phyloP scores from a whole-genome alignment of 108 stramenopile species.

The Chaetoceros tenuissimus region DNA sequence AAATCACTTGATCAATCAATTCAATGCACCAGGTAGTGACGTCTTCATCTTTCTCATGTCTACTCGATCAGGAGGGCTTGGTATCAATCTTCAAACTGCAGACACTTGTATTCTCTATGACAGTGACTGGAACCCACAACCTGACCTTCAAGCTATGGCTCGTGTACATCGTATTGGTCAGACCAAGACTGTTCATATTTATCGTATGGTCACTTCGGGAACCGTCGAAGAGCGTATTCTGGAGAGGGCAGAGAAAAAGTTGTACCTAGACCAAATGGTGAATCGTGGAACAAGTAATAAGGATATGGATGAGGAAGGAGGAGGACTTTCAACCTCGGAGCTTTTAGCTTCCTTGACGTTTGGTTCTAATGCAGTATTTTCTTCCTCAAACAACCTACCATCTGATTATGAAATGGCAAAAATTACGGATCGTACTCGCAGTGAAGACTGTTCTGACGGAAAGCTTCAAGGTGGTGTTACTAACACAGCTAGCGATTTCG shows the following conservation, averaged over 20 bases:
- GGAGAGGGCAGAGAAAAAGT: constrained; percentile 74
- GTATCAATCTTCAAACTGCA: constrained; percentile 91
- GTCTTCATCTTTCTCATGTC: constrained; percentile 88
- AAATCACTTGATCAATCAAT: constrained; percentile 68
- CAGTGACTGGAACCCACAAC: constrained; percentile 88
- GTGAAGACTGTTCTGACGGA: constrained; percentile 28
- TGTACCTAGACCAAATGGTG: constrained; percentile 69
- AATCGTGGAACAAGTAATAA: constrained; percentile 34
- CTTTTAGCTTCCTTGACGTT: constrained; percentile 44
- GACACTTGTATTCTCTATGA: constrained; percentile 86
- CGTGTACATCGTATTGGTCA: constrained; percentile 92
- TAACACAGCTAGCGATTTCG: constrained; percentile 32
- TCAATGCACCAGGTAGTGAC: constrained; percentile 73
- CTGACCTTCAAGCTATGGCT: constrained; percentile 90
- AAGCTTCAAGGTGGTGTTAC: constrained; percentile 27
- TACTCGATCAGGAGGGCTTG: constrained; percentile 91
- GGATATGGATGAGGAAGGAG: constrained; percentile 49
- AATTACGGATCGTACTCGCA: constrained; percentile 67
- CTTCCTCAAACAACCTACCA: constrained; percentile 35
- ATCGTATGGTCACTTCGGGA: constrained; percentile 72
- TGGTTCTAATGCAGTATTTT: constrained; percentile 56
- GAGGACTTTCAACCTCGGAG: constrained; percentile 55
- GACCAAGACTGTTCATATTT: constrained; percentile 83
- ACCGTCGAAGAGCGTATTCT: constrained; percentile 87
- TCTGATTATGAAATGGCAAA: constrained; percentile 65